Conservation (phyloP, 2,329 filamentous ascomycete species). For the Diaporthe helianthi region DNA sequence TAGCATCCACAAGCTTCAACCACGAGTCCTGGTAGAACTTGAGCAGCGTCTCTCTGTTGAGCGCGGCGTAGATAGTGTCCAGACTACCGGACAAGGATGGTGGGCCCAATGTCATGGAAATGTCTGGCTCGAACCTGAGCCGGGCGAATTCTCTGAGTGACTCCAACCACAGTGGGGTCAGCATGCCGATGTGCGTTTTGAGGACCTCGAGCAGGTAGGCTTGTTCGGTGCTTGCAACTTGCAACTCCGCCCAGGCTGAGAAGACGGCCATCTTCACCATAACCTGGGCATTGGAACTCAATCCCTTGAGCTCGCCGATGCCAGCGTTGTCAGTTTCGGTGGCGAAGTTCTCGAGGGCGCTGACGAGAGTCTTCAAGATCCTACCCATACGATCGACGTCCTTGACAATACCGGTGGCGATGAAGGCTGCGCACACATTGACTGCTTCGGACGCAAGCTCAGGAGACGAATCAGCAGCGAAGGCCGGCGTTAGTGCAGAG, state of each 20-base stretch:
- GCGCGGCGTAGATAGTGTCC: conserved; percentile 91
- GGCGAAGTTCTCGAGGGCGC: conserved; percentile 90
- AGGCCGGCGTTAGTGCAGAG: conserved; percentile 93
- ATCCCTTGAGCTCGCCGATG: conserved; percentile 90
- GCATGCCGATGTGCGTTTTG: conserved; percentile 84
- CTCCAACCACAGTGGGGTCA: conserved; percentile 93
- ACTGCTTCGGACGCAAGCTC: conserved; percentile 95
- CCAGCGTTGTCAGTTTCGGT: conserved; percentile 80
- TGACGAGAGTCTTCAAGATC: conserved; percentile 91
- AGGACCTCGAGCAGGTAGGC: conserved; percentile 88
- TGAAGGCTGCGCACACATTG: conserved; percentile 97
- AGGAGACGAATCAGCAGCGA: conserved; percentile 93
- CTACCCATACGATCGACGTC: conserved; percentile 99
- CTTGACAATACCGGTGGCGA: conserved; percentile 95
- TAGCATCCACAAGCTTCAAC: conserved; percentile 95
- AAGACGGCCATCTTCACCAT: conserved; percentile 99
- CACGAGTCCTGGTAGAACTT: conserved; percentile 97
- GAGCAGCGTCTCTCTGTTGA: conserved; percentile 92
- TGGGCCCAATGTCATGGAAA: conserved; percentile 86
- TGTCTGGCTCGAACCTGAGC: conserved; percentile 91
- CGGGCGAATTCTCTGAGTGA: conserved; percentile 93
- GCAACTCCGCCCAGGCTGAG: conserved; percentile 95
- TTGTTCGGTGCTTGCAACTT: conserved; percentile 93
- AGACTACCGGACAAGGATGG: conserved; percentile 83
- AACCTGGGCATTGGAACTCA: conserved; percentile 94